Percentiles rank a stretch among this genome's conserved stretches.
phyloP scores from a whole-genome alignment of 768 basidiomycete genomes.

The Xerocomellus intermedius region DNA sequence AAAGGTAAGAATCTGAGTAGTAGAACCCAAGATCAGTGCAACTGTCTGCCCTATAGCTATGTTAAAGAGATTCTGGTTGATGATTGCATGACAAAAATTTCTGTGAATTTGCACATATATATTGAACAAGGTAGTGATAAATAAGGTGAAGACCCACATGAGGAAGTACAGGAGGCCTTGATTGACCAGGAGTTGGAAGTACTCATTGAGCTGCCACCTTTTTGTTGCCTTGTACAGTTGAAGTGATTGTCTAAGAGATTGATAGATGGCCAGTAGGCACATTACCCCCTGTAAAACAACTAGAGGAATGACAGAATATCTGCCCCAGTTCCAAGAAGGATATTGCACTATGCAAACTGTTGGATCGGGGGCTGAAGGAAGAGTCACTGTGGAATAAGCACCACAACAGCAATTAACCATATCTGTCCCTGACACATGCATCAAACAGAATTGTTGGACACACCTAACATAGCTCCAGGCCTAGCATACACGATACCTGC shows the following conservation, averaged over 20 bases:
- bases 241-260: background rate
- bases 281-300: constrained; percentile 3
- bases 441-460: background rate
- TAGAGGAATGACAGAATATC: background rate
- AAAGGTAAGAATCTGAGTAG: background rate
- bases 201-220: constrained; percentile 10
- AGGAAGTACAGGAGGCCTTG: constrained; percentile 13
- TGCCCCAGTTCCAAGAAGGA: constrained; percentile 2
- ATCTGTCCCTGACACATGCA: too few relatives aligned
- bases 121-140: background rate
- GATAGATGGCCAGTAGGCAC: constrained; percentile 3
- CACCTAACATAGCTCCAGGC: background rate
- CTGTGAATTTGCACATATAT: background rate
- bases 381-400: background rate
- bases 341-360: background rate
- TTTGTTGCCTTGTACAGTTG: background rate
- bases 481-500: background rate
- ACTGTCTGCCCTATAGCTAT: background rate
- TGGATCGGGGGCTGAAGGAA: constrained; percentile 3
- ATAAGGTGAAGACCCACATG: background rate
- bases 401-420: too few relatives aligned
- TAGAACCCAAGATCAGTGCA: background rate
- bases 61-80: background rate
- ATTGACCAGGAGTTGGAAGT: constrained; percentile 1
- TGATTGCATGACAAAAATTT: background rate